These are phyloP conservation scores for Auricularia auricula-judae DNA, from an alignment of 768 basidiomycete genomes.

Conservation along the genomic window DNA sequence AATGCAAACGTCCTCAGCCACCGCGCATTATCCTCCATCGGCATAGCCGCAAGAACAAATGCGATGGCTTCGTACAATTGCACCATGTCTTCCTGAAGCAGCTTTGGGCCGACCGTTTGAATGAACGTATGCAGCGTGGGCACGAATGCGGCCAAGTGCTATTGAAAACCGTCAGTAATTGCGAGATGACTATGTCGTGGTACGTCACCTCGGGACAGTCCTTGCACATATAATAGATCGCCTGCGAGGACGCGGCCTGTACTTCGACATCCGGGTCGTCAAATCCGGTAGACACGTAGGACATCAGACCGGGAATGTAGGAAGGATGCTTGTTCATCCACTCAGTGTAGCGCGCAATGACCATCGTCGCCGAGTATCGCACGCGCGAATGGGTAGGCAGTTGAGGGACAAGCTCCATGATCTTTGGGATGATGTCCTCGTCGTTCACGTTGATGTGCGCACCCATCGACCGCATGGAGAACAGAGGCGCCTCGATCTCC, in stretches of 20 bases:
- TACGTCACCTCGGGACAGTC: constrained; percentile 76
- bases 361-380: constrained; percentile 89
- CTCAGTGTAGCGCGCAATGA: constrained; percentile 91
- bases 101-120: constrained; percentile 61
- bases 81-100: constrained; percentile 77
- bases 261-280: constrained; percentile 71
- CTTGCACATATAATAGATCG: constrained; percentile 91
- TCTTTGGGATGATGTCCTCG: constrained; percentile 81
- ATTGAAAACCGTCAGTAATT: constrained; percentile 3
- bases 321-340: constrained; percentile 88
- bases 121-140: constrained; percentile 88
- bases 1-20: constrained; percentile 79
- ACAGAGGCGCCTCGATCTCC: constrained; percentile 92
- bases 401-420: constrained; percentile 87
- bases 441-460: constrained; percentile 81
- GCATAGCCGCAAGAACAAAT: constrained; percentile 90
- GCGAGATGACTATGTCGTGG: neutral
- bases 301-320: constrained; percentile 75
- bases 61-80: constrained; percentile 95
- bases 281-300: constrained; percentile 89
- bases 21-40: constrained; percentile 75
- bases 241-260: constrained; percentile 87
- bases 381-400: constrained; percentile 85
- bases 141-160: constrained; percentile 88
- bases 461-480: constrained; percentile 97